These are phyloP conservation scores for Osmanthus fragrans DNA, from an alignment of 257 asterid genomes.

Conservation along the genomic window DNA sequence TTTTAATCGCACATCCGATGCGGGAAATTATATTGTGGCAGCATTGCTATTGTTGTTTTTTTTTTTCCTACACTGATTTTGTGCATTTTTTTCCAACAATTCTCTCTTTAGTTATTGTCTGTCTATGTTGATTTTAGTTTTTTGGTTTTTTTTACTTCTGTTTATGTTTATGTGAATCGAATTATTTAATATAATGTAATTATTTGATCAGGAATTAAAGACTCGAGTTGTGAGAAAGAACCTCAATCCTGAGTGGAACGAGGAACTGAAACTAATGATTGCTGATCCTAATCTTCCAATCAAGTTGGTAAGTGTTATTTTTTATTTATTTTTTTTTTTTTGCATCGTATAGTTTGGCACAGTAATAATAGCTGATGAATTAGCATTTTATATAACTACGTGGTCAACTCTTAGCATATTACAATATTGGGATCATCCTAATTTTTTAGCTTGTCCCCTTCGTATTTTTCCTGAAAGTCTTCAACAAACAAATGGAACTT, in stretches of 20 bases:
- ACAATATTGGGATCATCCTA: too few relatives aligned
- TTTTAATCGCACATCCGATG: too few relatives aligned
- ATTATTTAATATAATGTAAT: neutral
- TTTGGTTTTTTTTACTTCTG: neutral
- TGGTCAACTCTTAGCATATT: neutral
- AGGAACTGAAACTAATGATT: slow-evolving; percentile 53
- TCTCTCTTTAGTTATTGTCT: too few relatives aligned
- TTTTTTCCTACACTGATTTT: too few relatives aligned
- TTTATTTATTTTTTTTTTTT: neutral
- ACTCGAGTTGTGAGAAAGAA: slow-evolving; percentile 55
- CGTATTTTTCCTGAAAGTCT: neutral
- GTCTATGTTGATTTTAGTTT: neutral
- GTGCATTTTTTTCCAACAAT: too few relatives aligned
- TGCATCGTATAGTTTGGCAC: neutral
- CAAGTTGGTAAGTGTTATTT: slow-evolving; percentile 37
- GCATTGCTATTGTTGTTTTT: too few relatives aligned
- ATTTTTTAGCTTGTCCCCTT: neutral
- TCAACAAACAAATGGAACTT: too few relatives aligned
- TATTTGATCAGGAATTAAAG: slow-evolving; percentile 46
- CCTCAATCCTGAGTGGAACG: slow-evolving; percentile 64
- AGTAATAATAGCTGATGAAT: neutral
- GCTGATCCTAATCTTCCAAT: slow-evolving; percentile 48
- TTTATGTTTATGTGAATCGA: neutral
- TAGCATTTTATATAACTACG: too few relatives aligned
- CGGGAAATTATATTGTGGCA: too few relatives aligned